A percentile compares a stretch with the other conserved stretches of the same genome.
phyloP scores from a whole-genome alignment of 2,329 filamentous ascomycete species.

The Colletotrichum scovillei region DNA sequence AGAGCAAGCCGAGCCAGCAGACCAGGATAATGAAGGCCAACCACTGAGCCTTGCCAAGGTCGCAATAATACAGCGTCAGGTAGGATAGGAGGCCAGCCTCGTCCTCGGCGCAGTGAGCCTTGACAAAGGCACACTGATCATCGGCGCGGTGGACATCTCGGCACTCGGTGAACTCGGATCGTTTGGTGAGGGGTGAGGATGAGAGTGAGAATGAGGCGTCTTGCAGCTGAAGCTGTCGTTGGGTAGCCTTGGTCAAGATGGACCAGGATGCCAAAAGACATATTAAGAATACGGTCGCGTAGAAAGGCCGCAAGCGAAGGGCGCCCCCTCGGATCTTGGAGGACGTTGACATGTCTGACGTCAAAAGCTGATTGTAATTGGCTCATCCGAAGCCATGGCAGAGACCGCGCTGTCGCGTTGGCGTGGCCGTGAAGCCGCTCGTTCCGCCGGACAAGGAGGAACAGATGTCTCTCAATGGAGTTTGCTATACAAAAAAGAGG shows the following conservation, averaged over 20 bases:
- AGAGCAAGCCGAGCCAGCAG: conserved; percentile 87
- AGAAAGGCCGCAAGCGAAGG: conserved; percentile 61
- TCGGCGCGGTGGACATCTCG: conserved; percentile 79
- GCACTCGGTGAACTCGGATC: conserved; percentile 66
- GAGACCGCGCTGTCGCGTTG: conserved; percentile 19
- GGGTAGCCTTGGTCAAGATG: conserved; percentile 45
- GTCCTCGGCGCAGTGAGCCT: conserved; percentile 84
- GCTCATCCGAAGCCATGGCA: conserved; percentile 35
- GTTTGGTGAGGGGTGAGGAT: conserved; percentile 43
- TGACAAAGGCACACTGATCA: conserved; percentile 90
- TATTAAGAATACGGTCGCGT: conserved; percentile 58
- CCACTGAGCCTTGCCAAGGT: conserved; percentile 73
- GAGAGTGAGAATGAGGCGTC: conserved; percentile 23
- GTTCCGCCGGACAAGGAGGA: conserved; percentile 26
- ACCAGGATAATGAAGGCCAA: conserved; percentile 84
- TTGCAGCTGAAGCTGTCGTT: conserved; percentile 28
- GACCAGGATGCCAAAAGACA: conserved; percentile 58
- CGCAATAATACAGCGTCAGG: conserved; percentile 91
- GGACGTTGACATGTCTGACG: conserved; percentile 40
- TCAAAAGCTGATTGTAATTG: conserved; percentile 32
- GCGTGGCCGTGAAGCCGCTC: conserved; percentile 28
- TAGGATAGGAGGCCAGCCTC: conserved; percentile 92
- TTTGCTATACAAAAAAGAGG: conserved; percentile 5
- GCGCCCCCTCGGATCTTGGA: conserved; percentile 47
- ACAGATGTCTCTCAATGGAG: conserved; percentile 13